These are phyloP conservation scores for Starmera pachycereana DNA, from an alignment of 805 yeast genomes.

Conservation along the genomic window DNA sequence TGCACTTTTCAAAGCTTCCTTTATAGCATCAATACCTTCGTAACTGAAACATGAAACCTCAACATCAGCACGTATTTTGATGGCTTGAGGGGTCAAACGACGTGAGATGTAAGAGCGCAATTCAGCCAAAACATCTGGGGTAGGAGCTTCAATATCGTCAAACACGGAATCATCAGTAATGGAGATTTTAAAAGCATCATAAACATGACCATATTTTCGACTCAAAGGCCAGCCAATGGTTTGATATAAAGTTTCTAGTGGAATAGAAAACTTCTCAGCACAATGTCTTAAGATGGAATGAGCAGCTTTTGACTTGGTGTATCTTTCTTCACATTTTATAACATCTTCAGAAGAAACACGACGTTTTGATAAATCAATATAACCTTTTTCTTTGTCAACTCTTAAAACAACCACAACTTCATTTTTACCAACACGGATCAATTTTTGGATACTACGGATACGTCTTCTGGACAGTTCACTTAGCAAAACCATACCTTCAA, in stretches of 20 bases:
- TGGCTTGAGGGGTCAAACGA: constrained; percentile 96
- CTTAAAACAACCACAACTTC: constrained; percentile 97
- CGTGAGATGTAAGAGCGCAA: constrained; percentile 79
- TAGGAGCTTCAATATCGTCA: constrained; percentile 66
- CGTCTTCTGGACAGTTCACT: constrained; percentile 98
- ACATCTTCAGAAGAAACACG: constrained; percentile 97
- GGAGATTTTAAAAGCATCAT: constrained; percentile 93
- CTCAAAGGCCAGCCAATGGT: constrained; percentile 96
- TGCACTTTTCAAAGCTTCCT: constrained; percentile 77
- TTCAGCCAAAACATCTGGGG: constrained; percentile 69
- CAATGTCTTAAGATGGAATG: constrained; percentile 98
- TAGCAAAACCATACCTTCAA: constrained; percentile 96
- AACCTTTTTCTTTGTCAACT: constrained; percentile 98
- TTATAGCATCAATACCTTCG: constrained; percentile 97
- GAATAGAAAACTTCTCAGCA: constrained; percentile 88
- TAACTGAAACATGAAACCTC: constrained; percentile 96
- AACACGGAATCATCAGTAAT: constrained; percentile 84
- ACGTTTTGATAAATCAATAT: constrained; percentile 95
- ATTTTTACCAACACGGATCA: constrained; percentile 95
- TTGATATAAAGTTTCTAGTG: constrained; percentile 79
- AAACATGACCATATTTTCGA: constrained; percentile 91
- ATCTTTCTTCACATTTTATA: constrained; percentile 93
- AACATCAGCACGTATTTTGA: constrained; percentile 95
- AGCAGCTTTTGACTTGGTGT: constrained; percentile 92
- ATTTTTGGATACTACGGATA: constrained; percentile 93